Conservation (phyloP, 441 rosid genomes). For the Erodium moschatum region DNA sequence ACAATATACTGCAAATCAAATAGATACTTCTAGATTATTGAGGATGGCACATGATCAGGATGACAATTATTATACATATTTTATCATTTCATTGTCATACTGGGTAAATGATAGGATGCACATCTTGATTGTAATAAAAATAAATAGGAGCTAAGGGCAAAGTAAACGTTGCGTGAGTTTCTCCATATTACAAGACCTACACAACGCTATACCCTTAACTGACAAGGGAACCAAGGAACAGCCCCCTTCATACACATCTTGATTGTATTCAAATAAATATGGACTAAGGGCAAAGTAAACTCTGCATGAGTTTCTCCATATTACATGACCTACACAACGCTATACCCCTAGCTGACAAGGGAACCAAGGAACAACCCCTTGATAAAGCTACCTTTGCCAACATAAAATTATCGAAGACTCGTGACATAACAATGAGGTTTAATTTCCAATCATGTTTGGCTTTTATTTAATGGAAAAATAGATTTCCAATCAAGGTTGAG, state of each 20-base stretch:
- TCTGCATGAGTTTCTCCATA: neutral
- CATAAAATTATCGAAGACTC: neutral
- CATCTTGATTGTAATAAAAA: neutral
- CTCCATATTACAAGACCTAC: neutral
- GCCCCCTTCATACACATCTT: neutral
- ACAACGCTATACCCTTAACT: neutral
- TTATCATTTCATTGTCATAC: no score
- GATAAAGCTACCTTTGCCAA: neutral
- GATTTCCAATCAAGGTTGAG: neutral
- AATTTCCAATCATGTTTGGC: neutral
- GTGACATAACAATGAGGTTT: neutral
- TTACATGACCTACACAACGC: neutral
- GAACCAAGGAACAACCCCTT: neutral
- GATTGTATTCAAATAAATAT: neutral
- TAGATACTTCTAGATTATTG: conserved; percentile 5
- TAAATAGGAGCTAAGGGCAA: neutral
- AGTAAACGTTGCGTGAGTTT: neutral
- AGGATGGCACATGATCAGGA: neutral
- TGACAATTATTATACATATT: neutral
- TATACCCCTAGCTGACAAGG: neutral
- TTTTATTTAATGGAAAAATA: neutral
- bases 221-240: neutral
- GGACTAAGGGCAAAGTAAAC: neutral
- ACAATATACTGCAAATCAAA: conserved; percentile 8
- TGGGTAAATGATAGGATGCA: neutral